Percentiles rank a stretch among this genome's conserved stretches.
phyloP scores from a whole-genome alignment of 345 rosid species.

The Salix koriyanagi region DNA sequence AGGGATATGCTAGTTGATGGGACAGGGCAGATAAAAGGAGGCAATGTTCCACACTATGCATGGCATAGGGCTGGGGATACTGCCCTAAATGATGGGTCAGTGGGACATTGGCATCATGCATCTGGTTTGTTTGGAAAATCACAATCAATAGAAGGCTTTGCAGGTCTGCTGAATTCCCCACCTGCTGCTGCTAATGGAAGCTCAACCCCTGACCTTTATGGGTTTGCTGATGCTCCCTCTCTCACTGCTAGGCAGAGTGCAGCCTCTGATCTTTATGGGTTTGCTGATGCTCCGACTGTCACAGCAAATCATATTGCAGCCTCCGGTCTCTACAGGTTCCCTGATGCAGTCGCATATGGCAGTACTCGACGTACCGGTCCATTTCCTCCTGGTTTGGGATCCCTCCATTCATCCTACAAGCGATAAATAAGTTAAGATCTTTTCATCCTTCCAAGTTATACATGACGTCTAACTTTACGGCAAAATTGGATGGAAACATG shows the following conservation, averaged over 20 bases:
- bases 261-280: neutral
- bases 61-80: slow-evolving; percentile 25
- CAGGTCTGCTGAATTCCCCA: slow-evolving; percentile 31
- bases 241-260: neutral
- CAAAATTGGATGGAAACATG: neutral
- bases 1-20: slow-evolving; percentile 20
- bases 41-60: slow-evolving; percentile 17
- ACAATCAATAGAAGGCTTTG: slow-evolving; percentile 41
- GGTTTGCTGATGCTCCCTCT: slow-evolving; percentile 26
- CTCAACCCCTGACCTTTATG: slow-evolving; percentile 31
- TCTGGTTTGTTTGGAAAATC: slow-evolving; percentile 20
- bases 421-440: neutral
- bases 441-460: too few relatives aligned
- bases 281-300: slow-evolving; percentile 15
- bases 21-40: slow-evolving; percentile 22
- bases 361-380: neutral
- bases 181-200: slow-evolving; percentile 20
- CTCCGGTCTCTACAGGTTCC: too few relatives aligned
- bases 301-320: too few relatives aligned
- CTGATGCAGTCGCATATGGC: slow-evolving; percentile 3
- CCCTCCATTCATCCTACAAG: slow-evolving; percentile 10
- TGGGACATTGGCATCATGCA: slow-evolving; percentile 18
- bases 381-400: neutral
- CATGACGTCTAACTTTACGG: too few relatives aligned
- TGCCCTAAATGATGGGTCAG: slow-evolving; percentile 19